Evolutionary conservation across 805 yeast genomes (phyloP).

Genomic region (Cyberlindnera euphorbiiphila): DNA sequence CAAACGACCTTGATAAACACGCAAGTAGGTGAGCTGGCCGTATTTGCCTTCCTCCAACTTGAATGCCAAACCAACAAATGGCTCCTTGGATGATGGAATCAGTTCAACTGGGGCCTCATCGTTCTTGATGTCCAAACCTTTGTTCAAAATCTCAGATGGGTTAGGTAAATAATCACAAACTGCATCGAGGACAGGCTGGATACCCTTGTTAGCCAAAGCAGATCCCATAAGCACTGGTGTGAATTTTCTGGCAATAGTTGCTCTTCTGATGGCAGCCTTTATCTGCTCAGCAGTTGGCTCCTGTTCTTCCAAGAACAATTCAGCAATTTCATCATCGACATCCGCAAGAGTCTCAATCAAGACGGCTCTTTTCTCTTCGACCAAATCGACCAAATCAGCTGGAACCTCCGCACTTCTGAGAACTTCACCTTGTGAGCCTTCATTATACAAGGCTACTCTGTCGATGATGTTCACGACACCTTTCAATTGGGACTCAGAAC

Average conservation of each 20-base stretch:
- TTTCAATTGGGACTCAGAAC: conserved; percentile 75
- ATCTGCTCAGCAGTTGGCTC: conserved; percentile 85
- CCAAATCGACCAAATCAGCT: conserved; percentile 71
- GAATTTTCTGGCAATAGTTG: conserved; percentile 92
- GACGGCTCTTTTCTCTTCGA: conserved; percentile 82
- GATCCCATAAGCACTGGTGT: conserved; percentile 99
- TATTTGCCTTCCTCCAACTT: conserved; percentile 97
- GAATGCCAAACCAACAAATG: conserved; percentile 97
- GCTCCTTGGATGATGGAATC: conserved; percentile 66
- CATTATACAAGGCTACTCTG: conserved; percentile 82
- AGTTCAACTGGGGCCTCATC: conserved; percentile 68
- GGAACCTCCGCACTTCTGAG: conserved; percentile 71
- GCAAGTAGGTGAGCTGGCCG: conserved; percentile 94
- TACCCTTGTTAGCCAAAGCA: conserved; percentile 93
- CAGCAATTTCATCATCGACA: conserved; percentile 97
- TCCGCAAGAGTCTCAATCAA: conserved; percentile 95
- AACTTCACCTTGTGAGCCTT: conserved; percentile 85
- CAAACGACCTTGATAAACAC: conserved; percentile 95
- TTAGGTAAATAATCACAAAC: conserved; percentile 94
- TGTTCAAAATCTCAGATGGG: conserved; percentile 89
- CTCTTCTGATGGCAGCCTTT: conserved; percentile 83
- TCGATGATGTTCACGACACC: conserved; percentile 93
- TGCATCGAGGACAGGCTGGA: conserved; percentile 93
- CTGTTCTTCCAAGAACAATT: conserved; percentile 82
- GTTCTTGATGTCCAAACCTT: conserved; percentile 72